These are phyloP conservation scores for Dictyophora rubrovolvata DNA, from an alignment of 768 basidiomycete species.

Conservation along the genomic window DNA sequence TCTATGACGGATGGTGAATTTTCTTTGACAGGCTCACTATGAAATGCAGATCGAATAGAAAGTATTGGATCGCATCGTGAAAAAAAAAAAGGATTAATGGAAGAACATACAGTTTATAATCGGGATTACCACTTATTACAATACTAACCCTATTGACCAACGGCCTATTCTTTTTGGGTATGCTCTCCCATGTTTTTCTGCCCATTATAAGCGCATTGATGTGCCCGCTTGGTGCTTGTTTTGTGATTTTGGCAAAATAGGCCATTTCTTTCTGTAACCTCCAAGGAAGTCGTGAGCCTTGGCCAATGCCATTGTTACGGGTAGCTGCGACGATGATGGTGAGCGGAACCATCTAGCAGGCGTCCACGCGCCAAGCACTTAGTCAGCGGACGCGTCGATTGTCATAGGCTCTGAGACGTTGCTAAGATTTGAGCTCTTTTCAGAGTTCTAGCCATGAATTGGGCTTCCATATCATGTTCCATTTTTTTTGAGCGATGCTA, in stretches of 20 bases:
- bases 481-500: no score
- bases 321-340: slow-evolving; percentile 95
- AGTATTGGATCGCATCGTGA: background rate
- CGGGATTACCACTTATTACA: slow-evolving; percentile 54
- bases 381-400: no score
- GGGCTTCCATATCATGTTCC: no score
- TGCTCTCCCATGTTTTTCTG: slow-evolving; percentile 95
- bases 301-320: slow-evolving; percentile 76
- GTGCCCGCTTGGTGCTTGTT: slow-evolving; percentile 39
- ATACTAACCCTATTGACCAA: slow-evolving; percentile 67
- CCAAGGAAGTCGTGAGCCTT: slow-evolving; percentile 75
- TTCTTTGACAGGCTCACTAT: background rate
- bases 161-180: slow-evolving; percentile 76
- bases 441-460: no score
- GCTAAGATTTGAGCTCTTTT: no score
- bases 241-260: slow-evolving; percentile 81
- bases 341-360: slow-evolving; percentile 46
- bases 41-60: background rate
- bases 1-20: slow-evolving; percentile 26
- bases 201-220: slow-evolving; percentile 89
- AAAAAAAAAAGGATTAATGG: background rate
- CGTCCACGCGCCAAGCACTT: no score
- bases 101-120: slow-evolving; percentile 51
- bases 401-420: no score
- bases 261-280: slow-evolving; percentile 79